Evolutionary conservation across 176 grass and related monocot genomes (phyloP), one percentile per base, ranked within the genome.

Genomic region (Guadua angustifolia): DNA sequence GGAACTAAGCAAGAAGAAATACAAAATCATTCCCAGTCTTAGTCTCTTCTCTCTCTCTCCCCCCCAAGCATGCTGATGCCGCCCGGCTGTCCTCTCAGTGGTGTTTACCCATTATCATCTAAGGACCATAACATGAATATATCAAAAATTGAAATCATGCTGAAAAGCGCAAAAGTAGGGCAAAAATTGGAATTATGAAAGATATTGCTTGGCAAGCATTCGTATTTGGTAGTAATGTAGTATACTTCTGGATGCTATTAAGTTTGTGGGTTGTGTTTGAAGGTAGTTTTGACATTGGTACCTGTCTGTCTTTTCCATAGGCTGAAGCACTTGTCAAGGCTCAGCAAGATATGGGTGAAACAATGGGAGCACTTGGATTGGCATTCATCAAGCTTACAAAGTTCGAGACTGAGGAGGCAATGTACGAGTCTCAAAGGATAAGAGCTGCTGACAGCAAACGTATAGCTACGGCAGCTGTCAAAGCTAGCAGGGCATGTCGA

Each of bases 271-370:
- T 43, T 81, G 16, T 18, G 7, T 68, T 47, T 56, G 35, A 66
- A 73, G 51, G 6, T 58, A 32, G 40, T 66, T 66, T 68, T 76
- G 78, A 84, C 56, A 67, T 78, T 53, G 25, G 9, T 38, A 22
- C 45, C 19, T 73, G 68, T 88, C 45, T n/a, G 0, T 84, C 66
- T 78, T 72, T 42, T 82, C 53, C 72, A 67, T 87, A 99, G 96
- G 96, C 93, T 50, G 96, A 99, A 86, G 77, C 81, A 44, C 87
- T 99, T 84, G 91, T 95, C 73, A 99, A 99, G 78, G 93, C 93
- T 66, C 96, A 95, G 58, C 93, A 99, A 89, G 93, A 99, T 82
- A 92, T 99, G 85, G 93, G 93, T 85, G 96, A 99, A 83, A 95
- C 93, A 78, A 99, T 99, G 89, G 96, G 96, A 81, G 89, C 92